These are phyloP conservation scores for Cyclostephanos invisitatus DNA, from an alignment of 108 stramenopile species.

Conservation along the genomic window DNA sequence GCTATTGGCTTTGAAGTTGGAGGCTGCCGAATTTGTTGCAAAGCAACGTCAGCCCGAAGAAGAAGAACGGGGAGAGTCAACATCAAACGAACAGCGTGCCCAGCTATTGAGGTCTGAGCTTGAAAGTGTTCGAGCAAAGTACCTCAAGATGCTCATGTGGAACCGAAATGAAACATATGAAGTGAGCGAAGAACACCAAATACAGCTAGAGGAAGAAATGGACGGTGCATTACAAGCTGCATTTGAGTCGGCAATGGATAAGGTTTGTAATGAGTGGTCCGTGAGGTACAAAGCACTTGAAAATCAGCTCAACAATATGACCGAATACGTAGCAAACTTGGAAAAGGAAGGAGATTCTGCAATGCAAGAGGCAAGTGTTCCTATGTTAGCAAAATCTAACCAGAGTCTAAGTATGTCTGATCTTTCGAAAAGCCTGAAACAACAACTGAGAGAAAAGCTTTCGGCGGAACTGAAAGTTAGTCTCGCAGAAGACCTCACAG, in stretches of 20 bases:
- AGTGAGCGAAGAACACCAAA: constrained; percentile 11
- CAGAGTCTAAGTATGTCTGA: background rate
- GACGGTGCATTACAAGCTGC: constrained; percentile 39
- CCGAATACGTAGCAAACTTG: constrained; percentile 16
- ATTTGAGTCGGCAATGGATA: constrained; percentile 29
- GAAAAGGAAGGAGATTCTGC: constrained; percentile 33
- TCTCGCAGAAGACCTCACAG: constrained; percentile 28
- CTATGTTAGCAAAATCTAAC: background rate
- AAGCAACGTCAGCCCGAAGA: constrained; percentile 10
- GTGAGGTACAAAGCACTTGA: constrained; percentile 28
- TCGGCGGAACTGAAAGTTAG: constrained; percentile 20
- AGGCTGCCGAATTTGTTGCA: constrained; percentile 37
- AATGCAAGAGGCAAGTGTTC: constrained; percentile 13
- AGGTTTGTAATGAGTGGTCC: constrained; percentile 35
- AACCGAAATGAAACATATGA: background rate
- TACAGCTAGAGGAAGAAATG: constrained; percentile 39
- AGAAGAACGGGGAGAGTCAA: background rate
- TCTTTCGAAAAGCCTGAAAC: constrained; percentile 6
- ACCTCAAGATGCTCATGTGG: constrained; percentile 30
- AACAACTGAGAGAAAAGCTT: constrained; percentile 24
- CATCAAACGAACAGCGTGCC: constrained; percentile 16
- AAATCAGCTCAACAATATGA: constrained; percentile 24
- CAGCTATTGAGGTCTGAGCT: constrained; percentile 26
- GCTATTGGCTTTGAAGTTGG: constrained; percentile 37
- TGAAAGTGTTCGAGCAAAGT: constrained; percentile 35